Evolutionary conservation across 2,329 filamentous ascomycete species (phyloP).

Genomic region (Cercospora nicotianae): DNA sequence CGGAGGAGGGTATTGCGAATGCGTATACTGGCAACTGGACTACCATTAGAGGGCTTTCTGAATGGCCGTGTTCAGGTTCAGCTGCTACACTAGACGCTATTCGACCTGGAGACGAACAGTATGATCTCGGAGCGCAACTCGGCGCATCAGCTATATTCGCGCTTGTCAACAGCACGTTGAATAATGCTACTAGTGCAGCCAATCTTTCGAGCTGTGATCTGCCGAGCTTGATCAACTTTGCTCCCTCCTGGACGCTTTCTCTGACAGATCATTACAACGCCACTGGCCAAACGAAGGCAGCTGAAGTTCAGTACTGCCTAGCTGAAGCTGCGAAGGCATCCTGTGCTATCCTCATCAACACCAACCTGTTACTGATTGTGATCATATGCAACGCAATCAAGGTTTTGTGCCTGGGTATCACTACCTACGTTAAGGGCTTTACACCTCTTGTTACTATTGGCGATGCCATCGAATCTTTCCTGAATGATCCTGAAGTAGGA

Average conservation of each 20-base stretch:
- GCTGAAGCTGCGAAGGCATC: neutral
- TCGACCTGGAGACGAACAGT: neutral
- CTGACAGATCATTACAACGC: neutral
- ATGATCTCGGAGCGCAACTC: neutral
- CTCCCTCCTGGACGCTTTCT: neutral
- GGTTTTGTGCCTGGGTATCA: neutral
- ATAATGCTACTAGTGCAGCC: too few species aligned
- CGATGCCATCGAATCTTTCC: neutral
- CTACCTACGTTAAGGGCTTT: neutral
- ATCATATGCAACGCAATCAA: neutral
- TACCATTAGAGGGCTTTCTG: neutral
- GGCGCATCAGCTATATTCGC: neutral
- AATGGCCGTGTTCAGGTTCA: neutral
- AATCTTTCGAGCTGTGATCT: neutral
- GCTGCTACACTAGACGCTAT: neutral
- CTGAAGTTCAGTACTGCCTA: neutral
- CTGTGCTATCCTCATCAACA: neutral
- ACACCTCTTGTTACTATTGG: neutral
- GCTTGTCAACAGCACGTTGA: neutral
- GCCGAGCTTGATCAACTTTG: neutral
- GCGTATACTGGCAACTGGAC: neutral
- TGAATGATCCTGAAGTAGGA: neutral
- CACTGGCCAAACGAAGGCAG: neutral
- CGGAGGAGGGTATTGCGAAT: neutral
- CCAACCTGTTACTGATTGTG: neutral